These are phyloP conservation scores for Solanum aculeatissimum DNA, from an alignment of 305 asterid genomes.

Conservation along the genomic window DNA sequence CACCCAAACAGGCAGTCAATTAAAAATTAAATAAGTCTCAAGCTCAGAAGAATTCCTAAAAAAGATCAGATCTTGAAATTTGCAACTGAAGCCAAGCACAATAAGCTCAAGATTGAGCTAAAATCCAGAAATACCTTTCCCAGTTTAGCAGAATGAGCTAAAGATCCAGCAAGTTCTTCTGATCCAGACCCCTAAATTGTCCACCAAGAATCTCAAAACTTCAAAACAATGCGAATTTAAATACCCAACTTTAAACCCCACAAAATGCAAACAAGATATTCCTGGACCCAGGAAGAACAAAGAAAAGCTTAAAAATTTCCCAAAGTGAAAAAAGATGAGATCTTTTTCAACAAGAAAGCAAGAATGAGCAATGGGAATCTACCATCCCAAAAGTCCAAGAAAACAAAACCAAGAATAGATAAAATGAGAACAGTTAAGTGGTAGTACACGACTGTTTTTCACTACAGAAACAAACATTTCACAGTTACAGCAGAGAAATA, in stretches of 20 bases:
- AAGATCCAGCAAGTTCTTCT: conserved; percentile 16
- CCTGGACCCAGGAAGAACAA: conserved; percentile 12
- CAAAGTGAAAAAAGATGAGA: conserved; percentile 21
- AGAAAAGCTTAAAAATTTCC: conserved; percentile 9
- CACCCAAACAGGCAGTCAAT: neutral
- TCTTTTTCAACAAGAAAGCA: conserved; percentile 12
- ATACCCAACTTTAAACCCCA: conserved; percentile 22
- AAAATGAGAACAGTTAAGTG: conserved; percentile 6
- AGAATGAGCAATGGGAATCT: conserved; percentile 4
- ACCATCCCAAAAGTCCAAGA: conserved; percentile 16
- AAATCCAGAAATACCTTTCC: conserved; percentile 22
- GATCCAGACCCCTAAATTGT: conserved; percentile 5
- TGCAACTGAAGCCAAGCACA: neutral
- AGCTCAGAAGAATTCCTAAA: neutral
- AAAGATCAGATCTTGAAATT: conserved; percentile 32
- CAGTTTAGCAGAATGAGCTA: conserved; percentile 10
- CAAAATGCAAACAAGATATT: conserved; percentile 4
- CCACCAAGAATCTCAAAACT: conserved; percentile 3
- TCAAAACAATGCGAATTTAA: conserved; percentile 21
- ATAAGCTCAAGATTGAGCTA: conserved; percentile 7
- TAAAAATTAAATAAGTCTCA: neutral
- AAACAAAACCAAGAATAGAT: conserved; percentile 10
- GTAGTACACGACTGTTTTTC: neutral
- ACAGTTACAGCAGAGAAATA: conserved; percentile 6
- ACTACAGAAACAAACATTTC: neutral